phyloP scores from a whole-genome alignment of 306 rosid species.

The Trichosanthes truncata region DNA sequence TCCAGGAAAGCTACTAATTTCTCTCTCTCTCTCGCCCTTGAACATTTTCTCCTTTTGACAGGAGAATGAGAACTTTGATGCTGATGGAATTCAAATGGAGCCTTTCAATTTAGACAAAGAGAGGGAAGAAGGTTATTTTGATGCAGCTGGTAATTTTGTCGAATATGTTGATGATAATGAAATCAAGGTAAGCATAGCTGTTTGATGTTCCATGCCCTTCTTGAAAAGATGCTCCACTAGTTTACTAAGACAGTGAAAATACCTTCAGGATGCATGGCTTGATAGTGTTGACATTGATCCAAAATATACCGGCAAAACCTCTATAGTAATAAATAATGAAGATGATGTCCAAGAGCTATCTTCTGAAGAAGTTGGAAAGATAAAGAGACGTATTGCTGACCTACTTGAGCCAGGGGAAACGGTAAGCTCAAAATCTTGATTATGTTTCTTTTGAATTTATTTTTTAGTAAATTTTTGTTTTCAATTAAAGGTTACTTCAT shows the following conservation, averaged over 20 bases:
- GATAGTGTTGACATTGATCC: conserved; percentile 72
- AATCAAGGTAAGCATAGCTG: conserved; percentile 24
- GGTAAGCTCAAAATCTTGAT: conserved; percentile 15
- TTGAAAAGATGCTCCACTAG: not conserved
- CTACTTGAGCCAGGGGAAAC: conserved; percentile 78
- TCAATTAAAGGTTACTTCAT: not conserved
- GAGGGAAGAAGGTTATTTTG: conserved; percentile 94
- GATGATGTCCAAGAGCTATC: conserved; percentile 51
- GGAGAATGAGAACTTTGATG: conserved; percentile 36
- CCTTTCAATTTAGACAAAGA: conserved; percentile 83
- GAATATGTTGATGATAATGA: conserved; percentile 63
- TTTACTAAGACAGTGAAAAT: conserved; percentile 12
- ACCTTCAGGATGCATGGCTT: conserved; percentile 83
- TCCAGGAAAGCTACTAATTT: not conserved
- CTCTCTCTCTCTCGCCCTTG: not conserved
- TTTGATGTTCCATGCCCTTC: not conserved
- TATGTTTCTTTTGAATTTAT: not conserved
- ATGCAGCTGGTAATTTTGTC: conserved; percentile 66
- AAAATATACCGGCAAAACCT: conserved; percentile 42
- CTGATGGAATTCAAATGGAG: conserved; percentile 78
- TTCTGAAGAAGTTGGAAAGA: conserved; percentile 51
- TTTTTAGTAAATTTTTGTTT: not conserved
- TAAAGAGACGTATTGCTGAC: conserved; percentile 81
- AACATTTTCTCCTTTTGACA: not conserved
- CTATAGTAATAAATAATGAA: conserved; percentile 23